A percentile compares a stretch with the other conserved stretches of the same genome.
Evolutionary conservation across 345 rosid genomes (phyloP).

Genomic region (Eutrema japonicum): DNA sequence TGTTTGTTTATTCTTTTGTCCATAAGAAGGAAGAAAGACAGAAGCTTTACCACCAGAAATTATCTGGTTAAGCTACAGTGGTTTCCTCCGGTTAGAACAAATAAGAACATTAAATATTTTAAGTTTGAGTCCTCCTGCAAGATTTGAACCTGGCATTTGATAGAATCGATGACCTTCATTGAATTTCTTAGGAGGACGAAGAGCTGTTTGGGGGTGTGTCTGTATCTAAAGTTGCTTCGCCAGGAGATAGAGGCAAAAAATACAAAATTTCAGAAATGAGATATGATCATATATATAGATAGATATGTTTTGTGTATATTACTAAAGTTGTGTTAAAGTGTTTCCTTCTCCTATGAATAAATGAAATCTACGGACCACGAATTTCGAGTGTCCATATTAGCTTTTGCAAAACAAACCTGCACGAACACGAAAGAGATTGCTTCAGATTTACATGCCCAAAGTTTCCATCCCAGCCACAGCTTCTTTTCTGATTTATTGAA

Average conservation of each 20-base stretch:
- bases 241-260: conserved; percentile 16
- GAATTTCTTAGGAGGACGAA: neutral
- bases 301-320: conserved; percentile 21
- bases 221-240: conserved; percentile 28
- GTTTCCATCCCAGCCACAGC: conserved; percentile 43
- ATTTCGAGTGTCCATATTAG: conserved; percentile 69
- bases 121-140: conserved; percentile 24
- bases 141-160: conserved; percentile 12
- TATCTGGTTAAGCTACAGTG: conserved; percentile 39
- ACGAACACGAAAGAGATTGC: conserved; percentile 81
- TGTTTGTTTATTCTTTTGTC: conserved; percentile 52
- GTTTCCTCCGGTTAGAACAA: conserved; percentile 25
- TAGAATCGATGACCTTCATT: neutral
- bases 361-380: conserved; percentile 68
- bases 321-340: conserved; percentile 37
- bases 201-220: conserved; percentile 19
- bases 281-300: neutral
- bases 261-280: conserved; percentile 29
- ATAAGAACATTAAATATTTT: conserved; percentile 15
- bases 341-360: conserved; percentile 44
- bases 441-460: conserved; percentile 70
- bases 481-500: conserved; percentile 35
- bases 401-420: conserved; percentile 97
- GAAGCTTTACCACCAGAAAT: conserved; percentile 34
- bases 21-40: conserved; percentile 30